Percentiles rank a stretch among this genome's conserved stretches.
phyloP scores from a whole-genome alignment of 2,329 filamentous ascomycete genomes.

The Aspergillus unguis region DNA sequence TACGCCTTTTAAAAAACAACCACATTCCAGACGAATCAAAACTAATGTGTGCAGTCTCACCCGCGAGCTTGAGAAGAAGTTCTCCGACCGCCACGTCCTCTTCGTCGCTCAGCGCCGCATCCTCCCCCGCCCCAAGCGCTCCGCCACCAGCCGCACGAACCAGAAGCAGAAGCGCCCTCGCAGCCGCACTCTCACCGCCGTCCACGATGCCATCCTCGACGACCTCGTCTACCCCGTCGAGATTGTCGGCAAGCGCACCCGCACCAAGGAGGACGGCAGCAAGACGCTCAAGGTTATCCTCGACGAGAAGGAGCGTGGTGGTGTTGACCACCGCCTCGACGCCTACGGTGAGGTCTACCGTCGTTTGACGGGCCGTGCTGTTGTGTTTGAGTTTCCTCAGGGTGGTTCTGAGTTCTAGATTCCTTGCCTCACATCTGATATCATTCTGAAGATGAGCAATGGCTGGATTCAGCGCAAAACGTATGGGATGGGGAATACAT shows the following conservation, averaged over 20 bases:
- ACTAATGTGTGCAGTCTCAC: constrained; percentile 66
- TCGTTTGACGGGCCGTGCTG: constrained; percentile 90
- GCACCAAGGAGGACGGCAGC: constrained; percentile 98
- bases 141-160: constrained; percentile 89
- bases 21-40: neutral
- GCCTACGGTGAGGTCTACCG: constrained; percentile 99
- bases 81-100: constrained; percentile 99
- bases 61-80: constrained; percentile 99
- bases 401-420: constrained; percentile 76
- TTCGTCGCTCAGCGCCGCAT: constrained; percentile 99
- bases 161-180: constrained; percentile 99
- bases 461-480: too few species aligned
- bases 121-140: constrained; percentile 96
- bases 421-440: neutral
- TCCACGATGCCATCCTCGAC: constrained; percentile 96
- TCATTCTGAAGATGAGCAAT: too few species aligned
- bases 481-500: neutral
- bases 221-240: constrained; percentile 99
- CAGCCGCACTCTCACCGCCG: constrained; percentile 94
- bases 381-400: constrained; percentile 98
- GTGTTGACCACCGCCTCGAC: constrained; percentile 98
- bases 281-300: constrained; percentile 99
- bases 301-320: constrained; percentile 99
- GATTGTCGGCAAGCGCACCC: constrained; percentile 98
- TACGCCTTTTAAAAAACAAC: constrained; percentile 51